These are phyloP conservation scores for Eucalyptus cloeziana DNA, from an alignment of 345 rosid species.

Conservation along the genomic window DNA sequence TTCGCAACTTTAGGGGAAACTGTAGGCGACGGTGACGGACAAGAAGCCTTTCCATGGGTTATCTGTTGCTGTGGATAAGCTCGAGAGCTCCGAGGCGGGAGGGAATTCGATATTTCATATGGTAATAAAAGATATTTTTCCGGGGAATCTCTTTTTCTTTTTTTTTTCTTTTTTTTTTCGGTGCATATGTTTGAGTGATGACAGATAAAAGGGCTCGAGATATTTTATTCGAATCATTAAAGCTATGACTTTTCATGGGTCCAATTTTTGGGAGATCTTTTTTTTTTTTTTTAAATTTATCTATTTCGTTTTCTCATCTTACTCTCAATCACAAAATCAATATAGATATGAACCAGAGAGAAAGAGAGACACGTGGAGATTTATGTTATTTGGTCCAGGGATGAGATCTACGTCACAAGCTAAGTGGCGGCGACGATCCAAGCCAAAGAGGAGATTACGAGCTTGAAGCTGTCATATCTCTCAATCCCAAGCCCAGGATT, in stretches of 20 bases:
- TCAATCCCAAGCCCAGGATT: neutral
- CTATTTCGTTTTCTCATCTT: neutral
- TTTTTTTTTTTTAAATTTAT: neutral
- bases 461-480: neutral
- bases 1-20: neutral
- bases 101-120: neutral
- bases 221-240: neutral
- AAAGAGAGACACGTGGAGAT: neutral
- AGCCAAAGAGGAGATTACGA: neutral
- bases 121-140: neutral
- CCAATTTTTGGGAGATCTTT: neutral
- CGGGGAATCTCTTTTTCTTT: neutral
- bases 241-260: neutral
- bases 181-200: neutral
- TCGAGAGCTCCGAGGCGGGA: neutral
- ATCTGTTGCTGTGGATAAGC: neutral
- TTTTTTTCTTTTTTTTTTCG: accelerated
- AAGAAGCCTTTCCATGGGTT: neutral
- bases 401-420: neutral
- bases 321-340: neutral
- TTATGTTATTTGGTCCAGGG: neutral
- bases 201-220: neutral
- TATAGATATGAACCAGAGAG: neutral
- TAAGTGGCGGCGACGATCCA: neutral
- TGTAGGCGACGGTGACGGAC: neutral